Evolutionary conservation across 352 stramenopile species (phyloP).

Genomic region (Globisporangium canariense): DNA sequence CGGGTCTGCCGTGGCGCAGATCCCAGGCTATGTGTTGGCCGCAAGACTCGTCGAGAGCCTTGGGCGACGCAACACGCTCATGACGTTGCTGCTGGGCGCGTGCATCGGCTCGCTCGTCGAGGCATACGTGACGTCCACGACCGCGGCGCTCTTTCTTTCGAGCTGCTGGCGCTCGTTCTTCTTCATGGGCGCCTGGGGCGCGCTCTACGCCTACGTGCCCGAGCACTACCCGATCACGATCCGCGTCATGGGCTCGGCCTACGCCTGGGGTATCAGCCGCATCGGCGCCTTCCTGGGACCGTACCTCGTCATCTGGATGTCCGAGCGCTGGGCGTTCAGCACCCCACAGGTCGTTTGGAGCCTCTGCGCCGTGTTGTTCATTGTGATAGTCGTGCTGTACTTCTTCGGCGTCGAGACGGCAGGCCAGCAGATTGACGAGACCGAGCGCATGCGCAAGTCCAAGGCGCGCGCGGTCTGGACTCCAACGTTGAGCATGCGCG

Average conservation of each 20-base stretch:
- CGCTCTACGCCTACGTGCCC: constrained; percentile 27
- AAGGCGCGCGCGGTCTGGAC: not conserved
- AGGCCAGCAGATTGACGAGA: constrained; percentile 14
- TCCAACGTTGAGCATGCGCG: not conserved
- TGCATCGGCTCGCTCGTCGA: constrained; percentile 21
- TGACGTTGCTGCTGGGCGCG: constrained; percentile 18
- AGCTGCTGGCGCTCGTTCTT: constrained; percentile 19
- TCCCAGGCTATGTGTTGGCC: constrained; percentile 2
- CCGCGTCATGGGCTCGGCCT: constrained; percentile 20
- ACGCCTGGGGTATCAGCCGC: constrained; percentile 18
- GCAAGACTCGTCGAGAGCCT: constrained; percentile 2
- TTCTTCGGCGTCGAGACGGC: constrained; percentile 18
- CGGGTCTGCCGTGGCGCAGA: constrained; percentile 18
- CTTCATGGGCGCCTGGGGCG: constrained; percentile 11
- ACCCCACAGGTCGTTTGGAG: constrained; percentile 4
- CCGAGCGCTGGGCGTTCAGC: constrained; percentile 4
- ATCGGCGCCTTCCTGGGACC: constrained; percentile 23
- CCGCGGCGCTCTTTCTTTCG: constrained; percentile 10
- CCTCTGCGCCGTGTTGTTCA: constrained; percentile 1
- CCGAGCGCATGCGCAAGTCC: constrained; percentile 5
- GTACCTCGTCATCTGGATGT: constrained; percentile 21
- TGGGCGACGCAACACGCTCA: constrained; percentile 9
- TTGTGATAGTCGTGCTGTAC: constrained; percentile 12
- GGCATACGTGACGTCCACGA: constrained; percentile 13
- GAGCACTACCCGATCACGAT: constrained; percentile 29